Base-by-base conservation (phyloP, 2,329 filamentous ascomycete genomes). In the Fusarium cyanostomum region DNA sequence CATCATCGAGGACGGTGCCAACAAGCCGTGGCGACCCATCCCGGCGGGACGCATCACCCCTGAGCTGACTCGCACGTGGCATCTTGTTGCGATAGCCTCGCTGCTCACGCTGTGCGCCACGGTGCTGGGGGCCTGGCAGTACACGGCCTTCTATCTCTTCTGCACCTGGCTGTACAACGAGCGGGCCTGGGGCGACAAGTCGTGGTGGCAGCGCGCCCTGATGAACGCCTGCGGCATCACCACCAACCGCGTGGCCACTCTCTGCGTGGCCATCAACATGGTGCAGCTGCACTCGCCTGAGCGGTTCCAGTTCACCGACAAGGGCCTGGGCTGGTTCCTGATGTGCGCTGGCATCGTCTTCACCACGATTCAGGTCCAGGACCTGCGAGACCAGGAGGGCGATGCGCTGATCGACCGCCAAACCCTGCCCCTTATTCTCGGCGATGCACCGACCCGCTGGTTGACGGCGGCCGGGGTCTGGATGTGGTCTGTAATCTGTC, bases 81-180 rank as follows among this genome's bases (percentile, higher is more conserved):
- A 77, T 8, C 57, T 77, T 0, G 8, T 39, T 0, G 44, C 67
- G 5, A 64, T 75, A 24, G 72, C 67, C 3, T 18, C 66, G 8
- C 60, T 62, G 8, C 38, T 74, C 10, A 41, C 48, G 4, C 28
- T 69, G 11, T 71, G 62, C 46, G 59, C 27, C 11, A 31, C 50
- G 1, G 44, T 74, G 2, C 11, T 26, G 67, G 73, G 28, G 59
- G 67, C n/a, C 30, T 66, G 38, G 56, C 65, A 28, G 66, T 78
- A 58, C 65, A 71, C 26, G 41, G 69, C 2, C 26, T 75, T n/a
- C 59, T 80, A 26, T 44, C 75, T 43, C 21, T 73, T 11, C 39
- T 75, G 48, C 30, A 75, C 72, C 0, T 79, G 74, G 72, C 62
- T 77, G 46, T 81, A 81, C 65, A 81, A 81, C 55, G 79, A 81